Conservation (phyloP, 441 rosid genomes). For the Geranium incanum region DNA sequence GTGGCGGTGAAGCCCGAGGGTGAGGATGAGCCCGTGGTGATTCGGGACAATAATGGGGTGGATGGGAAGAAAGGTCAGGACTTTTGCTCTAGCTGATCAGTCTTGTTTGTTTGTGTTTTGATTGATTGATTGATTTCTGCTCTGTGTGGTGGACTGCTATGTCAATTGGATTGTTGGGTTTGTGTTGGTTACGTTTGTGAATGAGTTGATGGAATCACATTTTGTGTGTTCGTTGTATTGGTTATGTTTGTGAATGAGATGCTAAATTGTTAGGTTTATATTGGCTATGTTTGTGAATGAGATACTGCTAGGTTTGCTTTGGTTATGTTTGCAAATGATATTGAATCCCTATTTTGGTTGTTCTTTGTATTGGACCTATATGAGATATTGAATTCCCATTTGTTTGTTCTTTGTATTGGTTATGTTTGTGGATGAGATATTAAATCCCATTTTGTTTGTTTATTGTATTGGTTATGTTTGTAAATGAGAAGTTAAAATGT, state of each 20-base stretch:
- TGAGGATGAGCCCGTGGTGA: neutral
- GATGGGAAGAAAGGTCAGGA: neutral
- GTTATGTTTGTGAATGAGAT: no score
- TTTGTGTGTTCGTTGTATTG: no score
- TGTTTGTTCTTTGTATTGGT: no score
- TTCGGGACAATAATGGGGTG: neutral
- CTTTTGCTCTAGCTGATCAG: neutral
- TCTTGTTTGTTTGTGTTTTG: neutral
- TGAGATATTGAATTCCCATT: no score
- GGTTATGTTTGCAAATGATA: neutral
- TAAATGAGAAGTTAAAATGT: no score
- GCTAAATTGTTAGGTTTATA: no score
- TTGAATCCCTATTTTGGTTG: neutral
- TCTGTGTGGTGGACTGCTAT: neutral
- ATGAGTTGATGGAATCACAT: neutral
- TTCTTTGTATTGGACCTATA: neutral
- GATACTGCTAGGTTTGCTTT: neutral
- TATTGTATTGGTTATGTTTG: no score
- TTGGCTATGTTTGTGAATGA: neutral
- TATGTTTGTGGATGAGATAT: no score
- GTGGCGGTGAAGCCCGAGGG: constrained; percentile 10
- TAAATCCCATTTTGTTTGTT: no score
- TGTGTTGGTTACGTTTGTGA: neutral
- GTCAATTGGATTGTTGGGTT: neutral
- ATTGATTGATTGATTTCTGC: neutral